These are phyloP conservation scores for Cladosporium cucumerinum DNA, from an alignment of 2,329 filamentous ascomycete species.

Conservation along the genomic window DNA sequence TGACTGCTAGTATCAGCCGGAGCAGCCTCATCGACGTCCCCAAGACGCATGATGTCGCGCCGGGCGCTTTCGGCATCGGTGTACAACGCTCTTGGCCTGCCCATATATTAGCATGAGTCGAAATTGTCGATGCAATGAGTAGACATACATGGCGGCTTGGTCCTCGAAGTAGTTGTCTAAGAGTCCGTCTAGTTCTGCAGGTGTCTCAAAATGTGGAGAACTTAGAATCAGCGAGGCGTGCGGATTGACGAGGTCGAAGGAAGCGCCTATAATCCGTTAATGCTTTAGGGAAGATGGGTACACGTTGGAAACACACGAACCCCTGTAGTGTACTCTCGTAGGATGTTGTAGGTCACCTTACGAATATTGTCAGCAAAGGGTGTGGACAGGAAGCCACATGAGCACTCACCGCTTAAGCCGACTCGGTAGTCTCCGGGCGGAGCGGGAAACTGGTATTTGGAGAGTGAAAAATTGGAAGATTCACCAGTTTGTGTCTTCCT, in stretches of 20 bases:
- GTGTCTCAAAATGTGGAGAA: constrained; percentile 29
- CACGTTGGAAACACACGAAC: neutral
- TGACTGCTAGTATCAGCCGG: neutral
- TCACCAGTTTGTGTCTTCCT: neutral
- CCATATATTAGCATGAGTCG: neutral
- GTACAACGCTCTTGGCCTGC: constrained; percentile 19
- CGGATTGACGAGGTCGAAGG: constrained; percentile 36
- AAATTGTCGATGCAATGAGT: neutral
- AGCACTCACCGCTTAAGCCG: constrained; percentile 28
- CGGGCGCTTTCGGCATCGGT: constrained; percentile 28
- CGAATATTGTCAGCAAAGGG: neutral
- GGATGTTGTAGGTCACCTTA: constrained; percentile 23
- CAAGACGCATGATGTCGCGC: constrained; percentile 27
- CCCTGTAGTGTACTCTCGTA: constrained; percentile 30
- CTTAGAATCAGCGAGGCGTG: constrained; percentile 33
- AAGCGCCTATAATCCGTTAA: constrained; percentile 25
- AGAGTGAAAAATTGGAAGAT: constrained; percentile 27
- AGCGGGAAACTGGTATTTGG: constrained; percentile 31
- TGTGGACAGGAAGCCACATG: neutral
- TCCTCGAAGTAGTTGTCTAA: constrained; percentile 33
- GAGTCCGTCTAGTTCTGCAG: constrained; percentile 34
- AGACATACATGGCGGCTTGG: constrained; percentile 3
- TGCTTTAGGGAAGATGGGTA: neutral
- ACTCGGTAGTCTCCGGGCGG: constrained; percentile 29
- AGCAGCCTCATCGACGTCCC: neutral